Evolutionary conservation across 2,329 filamentous ascomycete species (phyloP).

Genomic region (Colletotrichum tabaci): DNA sequence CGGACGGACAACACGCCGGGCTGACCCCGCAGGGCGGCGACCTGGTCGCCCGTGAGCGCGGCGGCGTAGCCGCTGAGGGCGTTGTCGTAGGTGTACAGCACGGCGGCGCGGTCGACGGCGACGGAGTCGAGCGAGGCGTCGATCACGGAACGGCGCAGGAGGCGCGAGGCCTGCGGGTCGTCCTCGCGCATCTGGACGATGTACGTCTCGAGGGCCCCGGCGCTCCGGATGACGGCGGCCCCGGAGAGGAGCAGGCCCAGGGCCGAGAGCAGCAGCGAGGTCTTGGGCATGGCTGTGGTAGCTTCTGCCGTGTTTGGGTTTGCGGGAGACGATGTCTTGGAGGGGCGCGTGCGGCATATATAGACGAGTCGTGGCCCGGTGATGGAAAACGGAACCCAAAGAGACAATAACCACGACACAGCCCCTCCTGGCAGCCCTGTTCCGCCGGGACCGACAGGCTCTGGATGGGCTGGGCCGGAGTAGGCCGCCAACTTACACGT

Average conservation of each 20-base stretch:
- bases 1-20: slow-evolving; percentile 31
- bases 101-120: slow-evolving; percentile 7
- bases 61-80: slow-evolving; percentile 38
- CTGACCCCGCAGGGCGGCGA: slow-evolving; percentile 19
- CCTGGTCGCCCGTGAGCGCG: slow-evolving; percentile 31
- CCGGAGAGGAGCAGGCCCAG: slow-evolving; percentile 11
- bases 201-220: slow-evolving; percentile 13
- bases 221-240: not conserved
- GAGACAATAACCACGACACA: no score
- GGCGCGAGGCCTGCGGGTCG: not conserved
- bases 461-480: no score
- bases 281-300: not conserved
- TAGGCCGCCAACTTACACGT: no score
- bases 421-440: no score
- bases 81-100: slow-evolving; percentile 37
- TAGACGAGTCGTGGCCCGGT: no score
- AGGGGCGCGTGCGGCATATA: not conserved
- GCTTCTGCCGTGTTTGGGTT: not conserved
- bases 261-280: not conserved
- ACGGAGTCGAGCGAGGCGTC: slow-evolving; percentile 14
- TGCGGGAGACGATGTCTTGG: not conserved
- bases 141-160: slow-evolving; percentile 9
- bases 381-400: no score
- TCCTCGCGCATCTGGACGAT: slow-evolving; percentile 20
- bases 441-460: no score